A percentile compares a stretch with the other conserved stretches of the same genome.
Evolutionary conservation across 2,329 filamentous ascomycete genomes (phyloP).

Genomic region (Colletotrichum eleusines): DNA sequence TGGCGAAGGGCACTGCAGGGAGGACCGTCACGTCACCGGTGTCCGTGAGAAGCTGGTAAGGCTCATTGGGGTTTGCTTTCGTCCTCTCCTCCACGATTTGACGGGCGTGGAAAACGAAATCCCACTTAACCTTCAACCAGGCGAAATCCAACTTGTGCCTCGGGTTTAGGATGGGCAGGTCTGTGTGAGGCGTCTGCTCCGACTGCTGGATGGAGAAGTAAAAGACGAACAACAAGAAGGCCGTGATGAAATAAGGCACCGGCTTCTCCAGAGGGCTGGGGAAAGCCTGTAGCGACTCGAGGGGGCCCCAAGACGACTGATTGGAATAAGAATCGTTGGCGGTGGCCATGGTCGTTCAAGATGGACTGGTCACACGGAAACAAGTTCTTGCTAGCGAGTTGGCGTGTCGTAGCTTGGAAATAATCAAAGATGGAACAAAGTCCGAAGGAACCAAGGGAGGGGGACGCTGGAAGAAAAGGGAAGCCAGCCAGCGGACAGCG

Average conservation of each 20-base stretch:
- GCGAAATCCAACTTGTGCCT: constrained; percentile 29
- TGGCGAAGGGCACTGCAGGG: constrained; percentile 33
- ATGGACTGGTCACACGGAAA: constrained; percentile 10
- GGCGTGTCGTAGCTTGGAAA: constrained; percentile 5
- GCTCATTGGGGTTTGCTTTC: constrained; percentile 17
- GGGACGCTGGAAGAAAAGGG: constrained; percentile 36
- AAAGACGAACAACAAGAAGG: constrained; percentile 32
- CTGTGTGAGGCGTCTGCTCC: constrained; percentile 15
- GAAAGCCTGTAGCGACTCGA: constrained; percentile 35
- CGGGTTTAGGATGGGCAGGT: constrained; percentile 20
- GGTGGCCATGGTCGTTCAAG: constrained; percentile 32
- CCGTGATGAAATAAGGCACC: constrained; percentile 37
- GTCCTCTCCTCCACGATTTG: constrained; percentile 17
- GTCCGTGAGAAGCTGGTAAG: constrained; percentile 30
- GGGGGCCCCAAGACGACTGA: constrained; percentile 32
- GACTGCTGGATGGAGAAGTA: constrained; percentile 35
- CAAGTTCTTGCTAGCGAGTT: background rate
- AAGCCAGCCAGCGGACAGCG: constrained; percentile 29
- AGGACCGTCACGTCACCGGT: constrained; percentile 34
- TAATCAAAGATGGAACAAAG: background rate
- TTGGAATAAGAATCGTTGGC: constrained; percentile 33
- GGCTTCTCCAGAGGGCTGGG: constrained; percentile 36
- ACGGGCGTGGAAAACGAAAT: constrained; percentile 21
- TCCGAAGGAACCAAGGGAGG: constrained; percentile 4
- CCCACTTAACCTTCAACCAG: constrained; percentile 32